phyloP scores from a whole-genome alignment of 805 yeast genomes.

The Metschnikowia vanudenii region DNA sequence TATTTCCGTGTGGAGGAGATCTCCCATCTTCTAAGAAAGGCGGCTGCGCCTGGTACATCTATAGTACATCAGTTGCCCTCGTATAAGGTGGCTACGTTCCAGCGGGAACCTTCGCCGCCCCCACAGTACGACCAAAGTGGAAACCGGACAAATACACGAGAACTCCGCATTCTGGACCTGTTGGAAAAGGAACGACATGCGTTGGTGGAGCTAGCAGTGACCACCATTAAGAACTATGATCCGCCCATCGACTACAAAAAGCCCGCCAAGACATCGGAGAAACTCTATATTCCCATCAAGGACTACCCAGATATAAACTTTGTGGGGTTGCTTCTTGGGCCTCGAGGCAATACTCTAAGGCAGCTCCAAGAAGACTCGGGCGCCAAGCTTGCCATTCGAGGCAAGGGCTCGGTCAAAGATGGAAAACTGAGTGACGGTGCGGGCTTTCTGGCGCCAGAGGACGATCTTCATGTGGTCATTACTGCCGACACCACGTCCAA shows the following conservation, averaged over 20 bases:
- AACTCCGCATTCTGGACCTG: constrained; percentile 46
- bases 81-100: constrained; percentile 35
- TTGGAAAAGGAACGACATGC: constrained; percentile 78
- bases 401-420: constrained; percentile 93
- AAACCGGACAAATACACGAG: constrained; percentile 82
- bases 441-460: constrained; percentile 34
- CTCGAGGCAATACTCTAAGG: constrained; percentile 88
- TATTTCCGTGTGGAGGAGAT: constrained; percentile 79
- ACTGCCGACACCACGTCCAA: constrained; percentile 80
- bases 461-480: constrained; percentile 85
- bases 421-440: constrained; percentile 52
- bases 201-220: constrained; percentile 72
- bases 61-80: constrained; percentile 52
- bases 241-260: constrained; percentile 83
- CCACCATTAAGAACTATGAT: constrained; percentile 67
- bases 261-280: constrained; percentile 67
- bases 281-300: constrained; percentile 77
- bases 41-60: constrained; percentile 24
- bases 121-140: constrained; percentile 86
- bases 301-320: constrained; percentile 92
- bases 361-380: constrained; percentile 82
- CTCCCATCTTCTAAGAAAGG: constrained; percentile 49
- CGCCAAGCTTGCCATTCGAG: constrained; percentile 87
- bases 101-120: constrained; percentile 82
- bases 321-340: constrained; percentile 88